Evolutionary conservation across 345 rosid species (phyloP).

Genomic region (Nephelium lappaceum): DNA sequence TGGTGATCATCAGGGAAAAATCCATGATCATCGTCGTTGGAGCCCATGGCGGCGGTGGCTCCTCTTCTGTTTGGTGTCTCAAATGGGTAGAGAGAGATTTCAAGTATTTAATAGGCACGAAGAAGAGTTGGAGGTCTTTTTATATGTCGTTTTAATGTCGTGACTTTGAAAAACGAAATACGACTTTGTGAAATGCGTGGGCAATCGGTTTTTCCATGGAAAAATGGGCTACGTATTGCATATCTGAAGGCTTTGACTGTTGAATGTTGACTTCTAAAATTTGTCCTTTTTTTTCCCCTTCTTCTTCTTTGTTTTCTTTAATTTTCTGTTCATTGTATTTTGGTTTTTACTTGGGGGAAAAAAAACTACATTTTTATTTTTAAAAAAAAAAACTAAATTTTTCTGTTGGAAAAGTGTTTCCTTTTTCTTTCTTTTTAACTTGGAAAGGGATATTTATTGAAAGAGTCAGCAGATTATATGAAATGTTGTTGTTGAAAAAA

Average conservation of each 20-base stretch:
- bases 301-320: background rate
- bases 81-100: background rate
- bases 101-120: background rate
- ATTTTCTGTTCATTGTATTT: background rate
- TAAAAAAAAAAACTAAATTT: too few relatives aligned
- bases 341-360: too few relatives aligned
- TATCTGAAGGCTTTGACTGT: slow-evolving; percentile 28
- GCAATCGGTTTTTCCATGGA: background rate
- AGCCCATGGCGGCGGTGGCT: slow-evolving; percentile 13
- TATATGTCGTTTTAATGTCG: background rate
- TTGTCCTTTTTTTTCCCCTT: too few relatives aligned
- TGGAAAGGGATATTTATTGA: background rate
- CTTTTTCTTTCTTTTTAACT: background rate
- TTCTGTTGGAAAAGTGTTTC: too few relatives aligned
- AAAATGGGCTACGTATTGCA: background rate
- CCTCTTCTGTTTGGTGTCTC: background rate
- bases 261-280: slow-evolving; percentile 31
- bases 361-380: too few relatives aligned
- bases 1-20: background rate
- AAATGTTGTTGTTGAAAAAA: too few relatives aligned
- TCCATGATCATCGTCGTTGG: slow-evolving; percentile 7
- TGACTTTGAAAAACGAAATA: background rate
- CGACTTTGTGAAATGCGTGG: background rate
- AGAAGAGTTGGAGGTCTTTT: background rate
- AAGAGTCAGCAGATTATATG: background rate